Evolutionary conservation across 169 alveolate genomes (phyloP), one percentile per base, ranked within the genome.

Genomic region (Plasmodium berghei): DNA sequence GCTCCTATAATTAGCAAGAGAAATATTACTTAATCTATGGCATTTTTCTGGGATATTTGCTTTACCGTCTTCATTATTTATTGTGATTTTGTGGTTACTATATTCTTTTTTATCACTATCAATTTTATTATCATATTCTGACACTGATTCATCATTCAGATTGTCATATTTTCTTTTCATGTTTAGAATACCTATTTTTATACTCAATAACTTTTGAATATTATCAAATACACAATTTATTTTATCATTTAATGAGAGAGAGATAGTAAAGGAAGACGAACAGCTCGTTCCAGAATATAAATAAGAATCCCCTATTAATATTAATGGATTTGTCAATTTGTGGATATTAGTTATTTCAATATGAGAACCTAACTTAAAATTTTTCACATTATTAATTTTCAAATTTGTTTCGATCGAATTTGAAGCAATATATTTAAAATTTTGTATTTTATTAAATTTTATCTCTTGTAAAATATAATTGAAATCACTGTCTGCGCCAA

Each of bases 401-500:
- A 77, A 20, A 45, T 77, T 49, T 28, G 14, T 69, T 4, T 12
- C 48, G 16, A 63, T 46, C 14, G 63, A 77, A 48, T 77, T 63
- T 18, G 49, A 40, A 58, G 62, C 73, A 28, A 83, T 28, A 48
- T 56, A 28, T 18, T 67, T 9, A 69, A 83, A 83, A 55, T 67
- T 72, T 62, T 52, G 90, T 16, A 45, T 40, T 49, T 69, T 83
- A 20, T 48, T 83, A 69, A 52, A 61, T 72, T 83, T 83, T 14
- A 83, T 69, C 56, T 83, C 90, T 4, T 83, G 66, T 58, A 83
- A 52, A 67, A 83, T 59, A 49, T 56, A 83, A 58, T 83, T 59
- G 22, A 83, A 83, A 24, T 69, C 58, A 6, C 24, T 69, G 40
- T 83, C 90, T 5, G 90, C 90, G 49, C 90, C 67, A 61, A 83